Conservation (phyloP, 192 early-diverging fungal species). For the Coemansia sp. region DNA sequence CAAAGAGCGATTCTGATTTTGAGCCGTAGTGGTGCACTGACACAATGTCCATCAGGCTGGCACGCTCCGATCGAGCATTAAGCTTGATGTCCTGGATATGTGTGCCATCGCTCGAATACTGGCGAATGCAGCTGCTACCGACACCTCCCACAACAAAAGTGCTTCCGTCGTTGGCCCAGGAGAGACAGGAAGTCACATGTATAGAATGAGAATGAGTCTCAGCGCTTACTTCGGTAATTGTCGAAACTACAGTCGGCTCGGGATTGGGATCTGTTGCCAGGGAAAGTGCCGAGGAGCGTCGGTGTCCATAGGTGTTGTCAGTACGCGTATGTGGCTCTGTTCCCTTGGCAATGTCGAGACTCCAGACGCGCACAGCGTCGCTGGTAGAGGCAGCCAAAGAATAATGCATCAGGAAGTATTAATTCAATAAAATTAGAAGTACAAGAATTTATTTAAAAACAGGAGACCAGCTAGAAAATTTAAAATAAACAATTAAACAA, state of each 20-base stretch:
- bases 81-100: constrained; percentile 25
- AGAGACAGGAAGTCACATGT: constrained; percentile 16
- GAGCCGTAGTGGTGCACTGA: constrained; percentile 36
- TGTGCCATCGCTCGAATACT: constrained; percentile 28
- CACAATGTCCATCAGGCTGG: constrained; percentile 10
- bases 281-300: constrained; percentile 3
- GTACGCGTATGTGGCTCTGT: background rate
- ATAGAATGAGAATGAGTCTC: constrained; percentile 7
- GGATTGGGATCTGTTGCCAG: background rate
- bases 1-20: constrained; percentile 28
- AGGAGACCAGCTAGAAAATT: background rate
- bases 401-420: constrained; percentile 1
- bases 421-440: background rate
- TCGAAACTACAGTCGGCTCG: constrained; percentile 2
- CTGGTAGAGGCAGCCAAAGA: constrained; percentile 38
- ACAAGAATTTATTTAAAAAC: background rate
- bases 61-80: constrained; percentile 3
- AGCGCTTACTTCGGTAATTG: background rate
- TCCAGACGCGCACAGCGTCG: constrained; percentile 44
- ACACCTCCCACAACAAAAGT: constrained; percentile 35
- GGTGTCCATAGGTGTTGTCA: constrained; percentile 7
- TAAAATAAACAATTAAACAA: background rate
- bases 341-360: constrained; percentile 12
- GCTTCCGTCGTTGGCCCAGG: constrained; percentile 33
- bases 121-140: constrained; percentile 21